Evolutionary conservation across 176 grass and related monocot species (phyloP), one percentile per base, ranked within the genome.

Genomic region (Saccharum spontaneum): DNA sequence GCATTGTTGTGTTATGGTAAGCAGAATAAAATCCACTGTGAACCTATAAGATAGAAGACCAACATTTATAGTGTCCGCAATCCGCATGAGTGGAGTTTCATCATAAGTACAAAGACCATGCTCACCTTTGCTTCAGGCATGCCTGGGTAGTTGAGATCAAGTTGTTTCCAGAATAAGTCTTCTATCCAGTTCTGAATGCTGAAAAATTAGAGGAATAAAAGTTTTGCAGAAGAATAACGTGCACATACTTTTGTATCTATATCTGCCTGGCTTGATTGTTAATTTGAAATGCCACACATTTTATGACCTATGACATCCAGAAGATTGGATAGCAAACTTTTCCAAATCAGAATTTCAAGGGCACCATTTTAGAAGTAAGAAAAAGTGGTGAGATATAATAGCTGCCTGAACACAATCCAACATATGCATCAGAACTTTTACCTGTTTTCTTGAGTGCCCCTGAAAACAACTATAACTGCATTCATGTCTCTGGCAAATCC

Each of bases 401-500:
- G 11, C n/a, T 24, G 0, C 57, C n/a, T 61, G 57, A 0, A 61
- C n/a, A 61, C 22, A 61, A 61, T 24, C 22, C n/a, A 61, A 24
- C n/a, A 61, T 24, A 61, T 61, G 57, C 57, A 61, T 61, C n/a
- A 24, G 33, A 66, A 62, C 60, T 54, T 50, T 2, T 83, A 95
- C 96, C 96, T 98, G 86, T 83, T 91, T 79, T 98, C 93, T 85
- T 91, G 93, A 59, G 96, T 98, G 33, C 96, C 96, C 90, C 96
- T 93, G 73, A 98, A 95, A 52, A 89, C 93, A 90, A 98, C 80
- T 83, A 98, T 90, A 63, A 85, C 83, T 71, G 87, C 89, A 85
- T 89, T 95, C 65, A 90, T 83, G 80, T 89, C 91, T 81, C 79
- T 88, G 22, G 89, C 89, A 83, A 94, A 85, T 75, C 96, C 96